Conservation (phyloP, 2,329 filamentous ascomycete species). For the Calonectria fujianensis region DNA sequence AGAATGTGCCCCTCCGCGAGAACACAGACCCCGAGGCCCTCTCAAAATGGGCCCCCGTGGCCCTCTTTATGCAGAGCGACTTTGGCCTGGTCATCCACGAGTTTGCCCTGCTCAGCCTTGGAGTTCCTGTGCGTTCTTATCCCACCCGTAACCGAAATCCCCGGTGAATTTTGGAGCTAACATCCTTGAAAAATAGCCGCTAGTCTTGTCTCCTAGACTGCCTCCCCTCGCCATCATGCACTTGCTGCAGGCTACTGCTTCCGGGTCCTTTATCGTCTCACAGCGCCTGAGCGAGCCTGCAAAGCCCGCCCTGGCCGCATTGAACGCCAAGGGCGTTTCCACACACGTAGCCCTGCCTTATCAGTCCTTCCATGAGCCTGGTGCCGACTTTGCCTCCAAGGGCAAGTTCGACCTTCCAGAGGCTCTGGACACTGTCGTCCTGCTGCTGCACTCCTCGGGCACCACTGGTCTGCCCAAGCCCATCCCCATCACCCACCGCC, state of each 20-base stretch:
- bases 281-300: constrained; percentile 43
- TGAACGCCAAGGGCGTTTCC: constrained; percentile 44
- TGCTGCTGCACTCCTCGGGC: constrained; percentile 60
- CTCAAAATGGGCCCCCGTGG: constrained; percentile 48
- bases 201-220: constrained; percentile 47
- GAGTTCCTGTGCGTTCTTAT: constrained; percentile 47
- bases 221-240: constrained; percentile 46
- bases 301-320: constrained; percentile 39
- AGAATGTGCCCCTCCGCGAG: constrained; percentile 36
- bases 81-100: constrained; percentile 54
- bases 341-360: constrained; percentile 41
- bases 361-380: constrained; percentile 38
- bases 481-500: constrained; percentile 56
- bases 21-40: constrained; percentile 29
- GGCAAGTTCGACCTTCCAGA: constrained; percentile 41
- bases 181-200: constrained; percentile 32
- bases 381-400: constrained; percentile 39
- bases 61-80: constrained; percentile 57
- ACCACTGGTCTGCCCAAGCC: constrained; percentile 61
- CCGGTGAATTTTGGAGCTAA: background rate
- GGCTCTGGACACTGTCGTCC: constrained; percentile 49
- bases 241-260: constrained; percentile 40
- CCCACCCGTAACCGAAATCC: background rate
- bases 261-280: constrained; percentile 46
- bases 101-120: constrained; percentile 51